Evolutionary conservation across 257 asterid species (phyloP), one percentile per base, ranked within the genome.

Genomic region (Capsicum baccatum): DNA sequence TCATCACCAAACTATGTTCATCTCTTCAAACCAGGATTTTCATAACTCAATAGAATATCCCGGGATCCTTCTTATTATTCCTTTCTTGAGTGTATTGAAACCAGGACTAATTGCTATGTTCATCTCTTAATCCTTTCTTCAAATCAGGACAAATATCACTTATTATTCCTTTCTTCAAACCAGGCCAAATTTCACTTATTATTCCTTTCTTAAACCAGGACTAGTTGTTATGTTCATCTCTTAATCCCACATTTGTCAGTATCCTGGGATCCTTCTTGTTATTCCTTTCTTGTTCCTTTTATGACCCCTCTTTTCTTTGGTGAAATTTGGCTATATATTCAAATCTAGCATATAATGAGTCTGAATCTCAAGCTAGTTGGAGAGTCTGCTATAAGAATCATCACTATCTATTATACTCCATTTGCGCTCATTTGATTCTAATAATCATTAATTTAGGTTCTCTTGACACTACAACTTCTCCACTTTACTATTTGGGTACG

Each of bases 351-450:
- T 21, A 52, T 52, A 8, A 9, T 14, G 52, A 14, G 81, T 76
- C 63, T 19, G 44, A 21, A 50, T 26, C 63, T 26, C 81, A 52
- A 76, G 63, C 63, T 7, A 13, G 9, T 76, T 52, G 63, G 48
- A 74, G 48, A 74, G 48, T 76, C 62, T 57, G 19, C 42, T 52
- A 26, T 76, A 52, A 6, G 81, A 76, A 52, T 76, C 26, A 7
- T 76, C 81, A 13, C 21, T 76, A 50, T 11, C 80, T 63, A 26
- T 26, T 26, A 12, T 52, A 76, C 48, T 52, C 19, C 81, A 76
- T 55, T 76, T 76, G 81, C 21, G 47, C 47, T 76, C 21, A 8
- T 52, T 76, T 50, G 47, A 76, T 76, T 52, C 81, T 50, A 76
- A 76, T 76, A 76, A 13, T 76, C 21, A 74, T 9, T 11, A 6